Evolutionary conservation across 345 rosid genomes (phyloP).

Genomic region (Physaria fendleri): DNA sequence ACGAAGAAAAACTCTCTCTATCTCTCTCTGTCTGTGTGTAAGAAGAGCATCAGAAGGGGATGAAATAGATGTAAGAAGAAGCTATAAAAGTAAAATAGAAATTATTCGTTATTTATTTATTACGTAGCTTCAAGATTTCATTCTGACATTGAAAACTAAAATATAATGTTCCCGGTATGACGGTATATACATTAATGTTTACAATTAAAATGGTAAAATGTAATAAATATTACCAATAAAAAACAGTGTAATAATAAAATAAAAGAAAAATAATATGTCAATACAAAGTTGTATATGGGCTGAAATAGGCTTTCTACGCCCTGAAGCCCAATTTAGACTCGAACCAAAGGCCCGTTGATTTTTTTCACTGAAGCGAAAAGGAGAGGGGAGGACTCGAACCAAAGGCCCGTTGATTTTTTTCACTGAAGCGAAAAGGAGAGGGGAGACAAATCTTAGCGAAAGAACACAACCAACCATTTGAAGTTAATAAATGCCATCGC

Average conservation of each 20-base stretch:
- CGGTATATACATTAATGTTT: neutral
- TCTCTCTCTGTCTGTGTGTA: no score
- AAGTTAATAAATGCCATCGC: slow-evolving; percentile 4
- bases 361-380: no score
- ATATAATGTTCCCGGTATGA: no score
- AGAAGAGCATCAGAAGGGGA: slow-evolving; percentile 6
- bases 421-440: slow-evolving; percentile 14
- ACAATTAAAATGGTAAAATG: neutral
- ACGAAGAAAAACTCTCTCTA: no score
- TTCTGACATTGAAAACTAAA: no score
- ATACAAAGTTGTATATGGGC: neutral
- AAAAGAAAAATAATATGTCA: neutral
- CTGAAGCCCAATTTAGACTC: neutral
- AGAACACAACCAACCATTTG: slow-evolving; percentile 9
- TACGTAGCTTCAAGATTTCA: no score
- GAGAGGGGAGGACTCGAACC: no score
- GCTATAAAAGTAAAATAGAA: no score
- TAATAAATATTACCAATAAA: neutral
- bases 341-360: neutral
- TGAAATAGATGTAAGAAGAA: no score
- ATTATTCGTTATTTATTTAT: no score
- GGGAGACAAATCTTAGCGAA: slow-evolving; percentile 2
- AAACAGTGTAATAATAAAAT: neutral
- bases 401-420: neutral
- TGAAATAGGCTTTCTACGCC: neutral